These are phyloP conservation scores for Spiromastix sp. DNA, from an alignment of 2,329 filamentous ascomycete species.

Conservation along the genomic window DNA sequence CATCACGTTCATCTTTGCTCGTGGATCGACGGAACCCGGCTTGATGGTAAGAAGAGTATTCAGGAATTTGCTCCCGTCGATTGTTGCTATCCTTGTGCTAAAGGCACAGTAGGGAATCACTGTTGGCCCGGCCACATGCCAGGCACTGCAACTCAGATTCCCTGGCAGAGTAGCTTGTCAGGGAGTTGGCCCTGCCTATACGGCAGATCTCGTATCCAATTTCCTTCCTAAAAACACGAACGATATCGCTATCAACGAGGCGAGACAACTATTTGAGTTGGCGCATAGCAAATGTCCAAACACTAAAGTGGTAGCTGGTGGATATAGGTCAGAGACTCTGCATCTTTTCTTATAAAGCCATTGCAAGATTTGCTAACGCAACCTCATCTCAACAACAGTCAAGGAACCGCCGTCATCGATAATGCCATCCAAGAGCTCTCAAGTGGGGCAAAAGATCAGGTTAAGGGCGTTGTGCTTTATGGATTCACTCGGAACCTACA, in stretches of 20 bases:
- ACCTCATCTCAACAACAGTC: slow-evolving; percentile 18
- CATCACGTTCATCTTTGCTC: slow-evolving; percentile 39
- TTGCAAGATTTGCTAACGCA: not conserved
- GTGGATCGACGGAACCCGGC: slow-evolving; percentile 40
- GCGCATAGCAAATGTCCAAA: slow-evolving; percentile 36
- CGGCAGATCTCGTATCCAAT: slow-evolving; percentile 27
- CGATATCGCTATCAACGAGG: slow-evolving; percentile 30
- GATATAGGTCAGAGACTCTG: slow-evolving; percentile 28
- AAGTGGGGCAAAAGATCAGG: slow-evolving; percentile 16
- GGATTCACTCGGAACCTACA: slow-evolving; percentile 33
- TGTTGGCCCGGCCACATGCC: slow-evolving; percentile 21
- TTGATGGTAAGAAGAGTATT: slow-evolving; percentile 30
- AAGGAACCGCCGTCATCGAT: slow-evolving; percentile 38
- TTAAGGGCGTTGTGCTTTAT: slow-evolving; percentile 34
- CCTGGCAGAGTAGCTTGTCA: slow-evolving; percentile 28
- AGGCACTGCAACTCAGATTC: slow-evolving; percentile 15
- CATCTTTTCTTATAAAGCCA: slow-evolving; percentile 6
- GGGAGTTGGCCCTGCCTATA: slow-evolving; percentile 35
- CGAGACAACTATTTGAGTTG: slow-evolving; percentile 29
- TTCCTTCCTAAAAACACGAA: slow-evolving; percentile 29
- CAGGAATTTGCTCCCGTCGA: not conserved
- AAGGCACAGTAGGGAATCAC: slow-evolving; percentile 17
- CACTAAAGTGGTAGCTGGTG: slow-evolving; percentile 34
- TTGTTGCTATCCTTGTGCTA: not conserved
- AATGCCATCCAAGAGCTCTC: slow-evolving; percentile 28